Evolutionary conservation across 495 filamentous ascomycete genomes (phyloP), one percentile per base, ranked within the genome.

Genomic region (Penicillium coprophilum): DNA sequence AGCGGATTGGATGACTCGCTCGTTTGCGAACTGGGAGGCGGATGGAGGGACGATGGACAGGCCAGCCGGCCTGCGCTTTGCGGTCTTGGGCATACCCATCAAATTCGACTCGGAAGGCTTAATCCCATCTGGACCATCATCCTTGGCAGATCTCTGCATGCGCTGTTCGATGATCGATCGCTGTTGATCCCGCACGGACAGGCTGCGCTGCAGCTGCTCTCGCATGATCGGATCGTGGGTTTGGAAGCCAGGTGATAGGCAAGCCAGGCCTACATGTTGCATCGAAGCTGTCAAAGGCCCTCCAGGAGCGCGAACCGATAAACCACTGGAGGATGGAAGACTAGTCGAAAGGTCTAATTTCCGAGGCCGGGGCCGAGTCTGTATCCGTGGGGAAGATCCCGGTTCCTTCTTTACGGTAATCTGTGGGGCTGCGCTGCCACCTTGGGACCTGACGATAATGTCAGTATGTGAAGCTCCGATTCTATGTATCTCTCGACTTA

Each of bases 391-490:
- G 12, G 85, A 85, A 24, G 91, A 91, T 8, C 89, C 87, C 28
- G 89, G 89, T 70, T 98, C 94, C 75, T 96, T 96, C 80, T 97
- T 97, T 39, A 98, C 92, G 58, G 96, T 84, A 57, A 97, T 93
- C 71, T 88, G 91, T 12, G 90, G 87, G 51, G 82, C 73, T 50
- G 73, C 70, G 17, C 17, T 47, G 50, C 77, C 78, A 58, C 74
- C 77, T 43, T 70, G 74, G 9, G 68, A 69, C 21, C 73, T 73
- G 49, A 17, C n/a, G 30, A 40, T 13, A 19, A 36, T 24, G 30
- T 39, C 21, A 53, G 46, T 23, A 32, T 20, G 15, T 53, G 8
- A 49, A 51, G 19, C 32, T 28, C 21, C 17, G 15, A 32, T 55
- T 31, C 39, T 31, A 36, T 51, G 38, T 27, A 46, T 10, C 6